Base-by-base conservation (phyloP, 176 grass and related monocot genomes). In the Canna indica region DNA sequence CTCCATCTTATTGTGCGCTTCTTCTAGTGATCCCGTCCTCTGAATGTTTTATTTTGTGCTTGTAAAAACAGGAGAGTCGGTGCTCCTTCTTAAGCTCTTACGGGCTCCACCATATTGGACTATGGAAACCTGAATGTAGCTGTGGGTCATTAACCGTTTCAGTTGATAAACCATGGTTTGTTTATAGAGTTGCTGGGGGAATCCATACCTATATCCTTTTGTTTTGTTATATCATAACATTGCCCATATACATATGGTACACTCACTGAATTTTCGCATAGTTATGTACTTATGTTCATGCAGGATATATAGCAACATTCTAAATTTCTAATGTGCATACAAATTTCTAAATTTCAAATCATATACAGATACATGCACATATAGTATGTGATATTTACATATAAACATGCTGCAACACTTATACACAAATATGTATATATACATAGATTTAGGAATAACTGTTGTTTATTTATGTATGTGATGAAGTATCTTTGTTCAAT, bases 101-200 rank as follows among this genome's bases (percentile, higher is more conserved):
- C 45, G 85, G 85, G 60, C 74, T 97, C 85, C 94, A 97, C 48
- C 77, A 30, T 25, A 87, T 53, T 83, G 89, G 94, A 36, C 48
- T 90, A 32, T 97, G 94, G 94, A 91, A 81, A 68, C 77, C 82
- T 7, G 89, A 92, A 80, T 97, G 94, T 62, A 78, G 85, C 17
- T 97, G 94, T 85, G 73, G 68, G 39, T 63, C 34, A 66, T 65
- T 77, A 50, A 50, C 81, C 56, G 29, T 73, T 81, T 85, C 72
- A 38, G n/a, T 62, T 5, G 69, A 83, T 67, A 31, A 75, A 12
- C 66, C 75, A 38, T 86, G 89, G 89, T 91, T 77, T 68, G 8
- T 70, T n/a, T 70, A n/a, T n/a, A n/a, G n/a, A n/a, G n/a, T n/a
- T n/a, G n/a, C n/a, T n/a, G n/a, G n/a, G n/a, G n/a, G 26, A 60